phyloP scores from a whole-genome alignment of 2,329 filamentous ascomycete species.

The Gnomoniopsis smithogilvyi region DNA sequence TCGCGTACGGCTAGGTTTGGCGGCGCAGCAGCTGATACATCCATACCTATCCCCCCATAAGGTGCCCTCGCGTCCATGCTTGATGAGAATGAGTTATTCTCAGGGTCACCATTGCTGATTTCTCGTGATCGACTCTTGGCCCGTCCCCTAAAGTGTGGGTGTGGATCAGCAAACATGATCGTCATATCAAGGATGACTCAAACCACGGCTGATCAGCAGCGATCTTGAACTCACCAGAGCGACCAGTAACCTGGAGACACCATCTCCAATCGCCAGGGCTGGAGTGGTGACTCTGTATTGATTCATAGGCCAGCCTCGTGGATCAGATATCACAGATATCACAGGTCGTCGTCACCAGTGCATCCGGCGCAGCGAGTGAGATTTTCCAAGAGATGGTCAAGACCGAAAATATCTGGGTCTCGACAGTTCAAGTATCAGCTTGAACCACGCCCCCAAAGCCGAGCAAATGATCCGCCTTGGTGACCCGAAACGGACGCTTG shows the following conservation, averaged over 20 bases:
- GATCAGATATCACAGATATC: background rate
- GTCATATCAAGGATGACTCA: background rate
- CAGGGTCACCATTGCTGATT: background rate
- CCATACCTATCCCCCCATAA: background rate
- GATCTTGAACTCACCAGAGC: background rate
- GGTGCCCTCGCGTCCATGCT: background rate
- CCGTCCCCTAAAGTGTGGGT: background rate
- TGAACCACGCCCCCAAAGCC: background rate
- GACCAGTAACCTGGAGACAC: background rate
- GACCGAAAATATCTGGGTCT: background rate
- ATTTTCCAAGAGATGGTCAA: background rate
- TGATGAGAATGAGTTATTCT: background rate
- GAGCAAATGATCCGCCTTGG: background rate
- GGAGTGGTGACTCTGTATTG: background rate
- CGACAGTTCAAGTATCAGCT: background rate
- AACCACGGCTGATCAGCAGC: background rate
- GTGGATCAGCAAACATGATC: background rate
- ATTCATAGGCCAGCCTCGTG: background rate
- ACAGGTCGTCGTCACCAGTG: background rate
- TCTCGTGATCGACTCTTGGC: background rate
- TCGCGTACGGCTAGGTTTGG: background rate
- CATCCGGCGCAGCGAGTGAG: background rate
- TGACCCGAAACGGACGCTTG: too few species aligned
- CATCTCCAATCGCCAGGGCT: background rate
- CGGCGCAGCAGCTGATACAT: background rate